Base-by-base conservation (phyloP, 2,329 filamentous ascomycete genomes). In the Pseudogymnoascus verrucosus region DNA sequence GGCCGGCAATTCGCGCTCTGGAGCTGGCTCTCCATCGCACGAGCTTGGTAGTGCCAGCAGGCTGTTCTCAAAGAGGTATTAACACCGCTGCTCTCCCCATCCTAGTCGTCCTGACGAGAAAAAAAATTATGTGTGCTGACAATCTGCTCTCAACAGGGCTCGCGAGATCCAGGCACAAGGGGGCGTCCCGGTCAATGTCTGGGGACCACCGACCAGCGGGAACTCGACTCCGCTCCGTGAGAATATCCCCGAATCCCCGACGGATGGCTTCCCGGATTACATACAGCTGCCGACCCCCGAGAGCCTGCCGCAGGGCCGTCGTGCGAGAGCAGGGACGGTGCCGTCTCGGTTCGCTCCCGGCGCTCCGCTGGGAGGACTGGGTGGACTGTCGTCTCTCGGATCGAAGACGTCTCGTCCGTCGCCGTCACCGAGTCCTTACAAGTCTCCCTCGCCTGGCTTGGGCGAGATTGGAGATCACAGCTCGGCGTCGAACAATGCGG, bases 101-200 rank as follows among this genome's bases (percentile, higher is more conserved):
- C 31, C 1, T 51, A 21, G 5, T 3, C 14, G 5, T 16, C 3
- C 37, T 40, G 37, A 40, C 37, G 37, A 16, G 3, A 40, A 40
- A 40, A 40, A 19, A 40, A 8, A 40, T 10, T 54, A 37, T 37
- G 14, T 54, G 21, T 54, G 47, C 47, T 54, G 28, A n/a, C 73
- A 70, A 64, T 67, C 62, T 63, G 65, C 64, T 57, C 21, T 62
- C 39, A 60, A 64, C 71, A 96, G 93, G 74, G 93, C 95, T 69
- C 86, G 95, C 75, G 95, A 99, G 77, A 97, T 98, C 67, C 93
- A 98, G 79, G 93, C 93, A 63, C 93, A 97, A 78, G 93, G 98
- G 83, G 93, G 93, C 61, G 82, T 96, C 60, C 79, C 80, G 74
- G 77, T 88, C 62, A 86, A 88, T 73, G 88, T 89, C 47, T 98